Evolutionary conservation across 1,284 basidiomycete species (phyloP).

Genomic region (Ganoderma multipileum): DNA sequence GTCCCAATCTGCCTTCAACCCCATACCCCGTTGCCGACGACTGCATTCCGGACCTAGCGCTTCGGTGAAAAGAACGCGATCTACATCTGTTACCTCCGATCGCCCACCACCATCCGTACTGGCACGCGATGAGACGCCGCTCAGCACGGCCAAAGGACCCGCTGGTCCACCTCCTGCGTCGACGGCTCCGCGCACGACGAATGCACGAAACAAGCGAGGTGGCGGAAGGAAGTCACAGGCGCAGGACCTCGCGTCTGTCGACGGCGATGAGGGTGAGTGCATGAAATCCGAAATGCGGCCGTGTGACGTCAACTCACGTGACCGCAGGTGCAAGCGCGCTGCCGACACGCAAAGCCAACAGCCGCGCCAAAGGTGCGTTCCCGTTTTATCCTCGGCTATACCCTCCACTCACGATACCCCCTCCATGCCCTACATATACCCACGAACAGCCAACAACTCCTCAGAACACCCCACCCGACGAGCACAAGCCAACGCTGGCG

Average conservation of each 20-base stretch:
- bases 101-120: constrained; percentile 47
- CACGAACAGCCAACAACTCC: constrained; percentile 41
- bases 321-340: constrained; percentile 40
- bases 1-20: constrained; percentile 38
- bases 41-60: constrained; percentile 45
- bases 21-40: constrained; percentile 25
- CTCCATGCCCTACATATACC: constrained; percentile 30
- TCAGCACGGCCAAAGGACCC: constrained; percentile 31
- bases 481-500: constrained; percentile 33
- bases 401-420: constrained; percentile 45
- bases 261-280: constrained; percentile 70
- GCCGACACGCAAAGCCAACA: constrained; percentile 45
- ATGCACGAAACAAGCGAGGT: constrained; percentile 47
- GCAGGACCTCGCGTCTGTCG: constrained; percentile 48
- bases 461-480: constrained; percentile 32
- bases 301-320: constrained; percentile 49
- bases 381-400: constrained; percentile 49
- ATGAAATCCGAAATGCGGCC: constrained; percentile 18
- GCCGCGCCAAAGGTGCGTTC: constrained; percentile 54
- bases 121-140: constrained; percentile 55
- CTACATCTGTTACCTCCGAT: constrained; percentile 72
- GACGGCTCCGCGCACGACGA: constrained; percentile 39
- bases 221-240: constrained; percentile 55
- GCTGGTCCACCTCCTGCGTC: constrained; percentile 39
- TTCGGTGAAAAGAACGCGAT: constrained; percentile 73